phyloP scores from a whole-genome alignment of 2,329 filamentous ascomycete species.

The Paraconiothyrium brasiliense region DNA sequence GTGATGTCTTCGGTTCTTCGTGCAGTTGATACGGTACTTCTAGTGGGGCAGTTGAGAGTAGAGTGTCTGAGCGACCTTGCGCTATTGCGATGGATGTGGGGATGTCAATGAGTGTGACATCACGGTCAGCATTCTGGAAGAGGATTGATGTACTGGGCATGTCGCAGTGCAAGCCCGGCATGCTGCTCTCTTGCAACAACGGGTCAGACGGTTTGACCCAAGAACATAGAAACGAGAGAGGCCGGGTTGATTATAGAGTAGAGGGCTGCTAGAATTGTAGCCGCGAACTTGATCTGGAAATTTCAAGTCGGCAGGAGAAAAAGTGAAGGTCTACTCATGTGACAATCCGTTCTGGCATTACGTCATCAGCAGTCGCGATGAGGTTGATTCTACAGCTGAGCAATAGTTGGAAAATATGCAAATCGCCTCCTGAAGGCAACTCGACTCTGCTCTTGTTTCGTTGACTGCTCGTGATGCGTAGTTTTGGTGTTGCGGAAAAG shows the following conservation, averaged over 20 bases:
- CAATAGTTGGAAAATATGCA: neutral
- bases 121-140: conserved; percentile 61
- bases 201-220: neutral
- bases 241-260: neutral
- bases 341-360: neutral
- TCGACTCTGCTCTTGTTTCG: neutral
- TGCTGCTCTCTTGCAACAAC: neutral
- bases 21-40: conserved; percentile 59
- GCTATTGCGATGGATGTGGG: conserved; percentile 74
- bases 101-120: conserved; percentile 72
- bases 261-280: neutral
- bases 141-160: conserved; percentile 53
- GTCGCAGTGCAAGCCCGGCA: neutral
- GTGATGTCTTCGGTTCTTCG: conserved; percentile 61
- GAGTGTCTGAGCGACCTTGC: conserved; percentile 62
- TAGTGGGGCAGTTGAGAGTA: conserved; percentile 58
- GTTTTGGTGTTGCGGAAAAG: conserved; percentile 15
- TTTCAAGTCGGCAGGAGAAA: neutral
- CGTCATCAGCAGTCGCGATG: neutral
- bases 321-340: conserved; percentile 7
- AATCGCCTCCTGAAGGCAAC: neutral
- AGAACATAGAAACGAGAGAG: neutral
- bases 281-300: neutral
- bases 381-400: neutral
- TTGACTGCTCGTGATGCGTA: neutral